Conservation (phyloP, 257 asterid genomes). For the Lycium ferocissimum region DNA sequence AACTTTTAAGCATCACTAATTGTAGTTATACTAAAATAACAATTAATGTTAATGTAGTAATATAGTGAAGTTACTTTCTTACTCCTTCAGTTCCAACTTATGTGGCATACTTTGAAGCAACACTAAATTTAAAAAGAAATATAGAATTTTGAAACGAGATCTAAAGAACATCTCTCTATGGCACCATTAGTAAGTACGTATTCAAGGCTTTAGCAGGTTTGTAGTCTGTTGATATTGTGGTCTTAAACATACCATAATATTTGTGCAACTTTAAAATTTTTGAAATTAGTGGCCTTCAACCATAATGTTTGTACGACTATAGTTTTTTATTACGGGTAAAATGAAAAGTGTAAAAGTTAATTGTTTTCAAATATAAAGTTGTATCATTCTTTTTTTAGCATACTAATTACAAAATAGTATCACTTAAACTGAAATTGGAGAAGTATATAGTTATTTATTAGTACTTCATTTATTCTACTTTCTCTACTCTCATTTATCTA, state of each 20-base stretch:
- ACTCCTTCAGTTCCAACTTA: not conserved
- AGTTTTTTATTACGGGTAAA: not conserved
- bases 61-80: too few species aligned
- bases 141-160: not conserved
- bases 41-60: too few species aligned
- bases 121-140: not conserved
- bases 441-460: not conserved
- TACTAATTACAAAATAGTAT: not conserved
- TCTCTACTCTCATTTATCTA: not conserved
- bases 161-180: not conserved
- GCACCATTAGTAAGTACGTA: not conserved
- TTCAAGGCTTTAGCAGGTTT: not conserved
- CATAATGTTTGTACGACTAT: too few species aligned
- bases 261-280: not conserved
- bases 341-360: not conserved
- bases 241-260: not conserved
- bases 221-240: too few species aligned
- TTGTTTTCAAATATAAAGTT: not conserved
- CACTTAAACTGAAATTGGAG: not conserved
- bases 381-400: not conserved
- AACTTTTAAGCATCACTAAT: not conserved
- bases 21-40: too few species aligned
- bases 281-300: too few species aligned
- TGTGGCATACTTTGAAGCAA: not conserved
- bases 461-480: not conserved